Percentiles rank a stretch among this genome's conserved stretches.
These are phyloP conservation scores for Sechiopsis laciniata DNA, from an alignment of 306 rosid genomes.

Conservation along the genomic window DNA sequence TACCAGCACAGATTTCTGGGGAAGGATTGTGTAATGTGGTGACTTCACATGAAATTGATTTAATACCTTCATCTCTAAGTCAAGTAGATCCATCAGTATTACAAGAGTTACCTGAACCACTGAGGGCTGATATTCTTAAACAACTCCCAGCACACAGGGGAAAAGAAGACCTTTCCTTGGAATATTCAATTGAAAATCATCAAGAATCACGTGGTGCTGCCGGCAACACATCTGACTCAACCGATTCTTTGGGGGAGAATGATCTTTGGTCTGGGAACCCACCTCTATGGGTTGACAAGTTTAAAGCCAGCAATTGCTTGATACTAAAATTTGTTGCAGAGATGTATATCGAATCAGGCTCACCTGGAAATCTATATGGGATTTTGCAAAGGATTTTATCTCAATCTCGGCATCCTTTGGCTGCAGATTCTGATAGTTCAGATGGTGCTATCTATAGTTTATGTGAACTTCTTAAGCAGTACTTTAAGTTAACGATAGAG, in stretches of 20 bases:
- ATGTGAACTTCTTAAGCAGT: slow-evolving; percentile 74
- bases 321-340: slow-evolving; percentile 51
- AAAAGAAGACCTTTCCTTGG: slow-evolving; percentile 28
- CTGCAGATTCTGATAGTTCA: slow-evolving; percentile 34
- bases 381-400: slow-evolving; percentile 40
- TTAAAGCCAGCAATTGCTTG: slow-evolving; percentile 52
- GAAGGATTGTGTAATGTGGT: slow-evolving; percentile 29
- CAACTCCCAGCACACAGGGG: slow-evolving; percentile 74
- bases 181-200: slow-evolving; percentile 28
- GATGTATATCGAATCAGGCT: slow-evolving; percentile 46
- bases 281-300: slow-evolving; percentile 72
- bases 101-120: slow-evolving; percentile 64
- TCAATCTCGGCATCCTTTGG: slow-evolving; percentile 39
- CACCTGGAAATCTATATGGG: slow-evolving; percentile 42
- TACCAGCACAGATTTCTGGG: slow-evolving; percentile 32
- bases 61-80: slow-evolving; percentile 78
- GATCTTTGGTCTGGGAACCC: slow-evolving; percentile 77
- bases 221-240: slow-evolving; percentile 32
- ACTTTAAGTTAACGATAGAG: slow-evolving; percentile 55
- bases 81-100: slow-evolving; percentile 77
- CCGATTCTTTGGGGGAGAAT: slow-evolving; percentile 27
- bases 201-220: slow-evolving; percentile 26
- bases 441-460: slow-evolving; percentile 45
- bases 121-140: slow-evolving; percentile 57
- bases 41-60: slow-evolving; percentile 41